Evolutionary conservation across 176 grass and related monocot species (phyloP), one percentile per base, ranked within the genome.

Genomic region (Areca catechu): DNA sequence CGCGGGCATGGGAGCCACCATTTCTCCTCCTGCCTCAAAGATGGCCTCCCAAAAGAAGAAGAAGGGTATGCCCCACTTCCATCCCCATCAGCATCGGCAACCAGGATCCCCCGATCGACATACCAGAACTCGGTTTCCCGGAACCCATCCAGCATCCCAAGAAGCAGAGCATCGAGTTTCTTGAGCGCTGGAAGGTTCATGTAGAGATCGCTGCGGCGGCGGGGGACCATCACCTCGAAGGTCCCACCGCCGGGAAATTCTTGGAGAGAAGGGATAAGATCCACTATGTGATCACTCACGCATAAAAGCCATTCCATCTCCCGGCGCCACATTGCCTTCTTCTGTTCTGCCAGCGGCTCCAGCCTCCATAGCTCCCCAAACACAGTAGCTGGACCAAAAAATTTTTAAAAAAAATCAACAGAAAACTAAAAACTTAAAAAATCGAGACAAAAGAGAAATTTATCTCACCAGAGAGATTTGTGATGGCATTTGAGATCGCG

Each of bases 61-160:
- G 34, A 43, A 43, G 34, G 34, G 34, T 43, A 43, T 43, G 9
- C 34, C 34, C 34, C 34, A 43, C 34, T 43, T 43, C 34, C 34
- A 12, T 43, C 34, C 34, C 14, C 34, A 43, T 43, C 34, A 14
- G 34, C 34, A 14, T 43, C 34, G 10, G 34, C 34, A 14, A 43
- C 34, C 34, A 43, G 34, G 34, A 43, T 43, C 34, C 34, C 34
- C 34, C 34, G 34, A 47, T 77, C 82, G 4, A 88, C 58, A 71
- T 97, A 97, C 86, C 83, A 91, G 71, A 97, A 91, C 63, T 96
- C 92, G 0, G 86, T 91, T 66, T 88, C 85, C 86, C 85, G 80
- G 52, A 91, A 91, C 53, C 80, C 74, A 37, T 91, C 86, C 62
- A 97, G 64, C 18, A 71, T 84, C 27, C 88, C 92, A 3, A 91